These are phyloP conservation scores for Saprolegnia parasitica DNA, from an alignment of 352 stramenopile genomes.

Conservation along the genomic window DNA sequence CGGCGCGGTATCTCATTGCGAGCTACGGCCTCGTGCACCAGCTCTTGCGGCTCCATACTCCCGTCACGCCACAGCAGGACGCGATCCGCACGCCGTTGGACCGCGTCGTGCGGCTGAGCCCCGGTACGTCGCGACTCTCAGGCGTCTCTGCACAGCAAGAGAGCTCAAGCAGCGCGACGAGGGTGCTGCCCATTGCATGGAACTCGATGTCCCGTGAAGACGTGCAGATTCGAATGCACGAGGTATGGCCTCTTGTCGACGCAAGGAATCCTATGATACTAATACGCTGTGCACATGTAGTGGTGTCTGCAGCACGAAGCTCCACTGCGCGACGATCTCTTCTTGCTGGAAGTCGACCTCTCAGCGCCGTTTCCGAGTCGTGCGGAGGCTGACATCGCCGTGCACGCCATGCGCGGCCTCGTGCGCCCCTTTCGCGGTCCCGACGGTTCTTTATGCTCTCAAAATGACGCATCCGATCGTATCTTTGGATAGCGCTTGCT, in stretches of 20 bases:
- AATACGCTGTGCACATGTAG: background rate
- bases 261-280: background rate
- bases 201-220: background rate
- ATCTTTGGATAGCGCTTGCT: background rate
- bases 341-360: constrained; percentile 23
- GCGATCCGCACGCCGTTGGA: background rate
- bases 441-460: background rate
- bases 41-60: background rate
- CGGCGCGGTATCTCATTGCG: constrained; percentile 41
- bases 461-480: background rate
- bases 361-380: background rate
- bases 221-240: background rate
- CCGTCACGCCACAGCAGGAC: background rate
- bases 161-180: background rate
- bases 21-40: constrained; percentile 59
- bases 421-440: constrained; percentile 7
- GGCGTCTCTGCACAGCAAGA: background rate
- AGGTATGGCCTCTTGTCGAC: background rate
- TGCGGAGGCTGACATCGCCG: background rate
- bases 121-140: background rate
- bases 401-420: constrained; percentile 1
- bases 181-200: background rate
- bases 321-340: background rate
- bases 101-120: constrained; percentile 7
- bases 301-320: constrained; percentile 13